These are phyloP conservation scores for Rhizophagus prolifer DNA, from an alignment of 192 early-diverging fungal genomes.

Conservation along the genomic window DNA sequence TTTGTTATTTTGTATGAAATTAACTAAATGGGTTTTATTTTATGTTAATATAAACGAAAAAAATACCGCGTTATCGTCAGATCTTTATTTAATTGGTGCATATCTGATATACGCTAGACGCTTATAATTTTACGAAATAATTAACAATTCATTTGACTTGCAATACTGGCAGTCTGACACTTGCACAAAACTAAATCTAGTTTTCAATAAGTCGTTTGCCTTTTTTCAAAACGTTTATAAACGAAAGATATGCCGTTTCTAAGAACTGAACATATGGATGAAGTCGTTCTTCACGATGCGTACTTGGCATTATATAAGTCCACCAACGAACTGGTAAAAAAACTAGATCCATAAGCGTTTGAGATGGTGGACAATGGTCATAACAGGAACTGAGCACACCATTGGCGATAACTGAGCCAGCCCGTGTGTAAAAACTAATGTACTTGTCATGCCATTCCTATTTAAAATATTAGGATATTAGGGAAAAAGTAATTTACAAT, in stretches of 20 bases:
- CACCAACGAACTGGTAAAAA: conserved; percentile 22
- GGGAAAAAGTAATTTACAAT: not conserved
- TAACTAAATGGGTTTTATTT: no score
- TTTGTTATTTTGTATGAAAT: no score
- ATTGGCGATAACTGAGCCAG: not conserved
- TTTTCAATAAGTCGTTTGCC: no score
- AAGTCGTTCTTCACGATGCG: conserved; percentile 13
- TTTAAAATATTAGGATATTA: not conserved
- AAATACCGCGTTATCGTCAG: no score
- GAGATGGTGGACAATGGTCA: not conserved
- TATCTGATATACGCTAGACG: no score
- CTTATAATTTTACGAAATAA: no score
- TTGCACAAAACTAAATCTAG: no score
- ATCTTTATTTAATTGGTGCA: no score
- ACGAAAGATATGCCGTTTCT: conserved; percentile 1
- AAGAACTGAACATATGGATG: conserved; percentile 20
- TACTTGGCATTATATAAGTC: conserved; percentile 1
- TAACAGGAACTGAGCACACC: not conserved
- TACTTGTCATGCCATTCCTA: not conserved
- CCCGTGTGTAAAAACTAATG: not conserved
- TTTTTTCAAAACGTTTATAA: no score
- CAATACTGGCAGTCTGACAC: no score
- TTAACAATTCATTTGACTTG: no score
- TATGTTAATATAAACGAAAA: no score
- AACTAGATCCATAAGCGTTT: conserved; percentile 15